A percentile compares a stretch with the other conserved stretches of the same genome.
phyloP scores from a whole-genome alignment of 2,329 filamentous ascomycete species.

The Ceratocystis alfenasii region DNA sequence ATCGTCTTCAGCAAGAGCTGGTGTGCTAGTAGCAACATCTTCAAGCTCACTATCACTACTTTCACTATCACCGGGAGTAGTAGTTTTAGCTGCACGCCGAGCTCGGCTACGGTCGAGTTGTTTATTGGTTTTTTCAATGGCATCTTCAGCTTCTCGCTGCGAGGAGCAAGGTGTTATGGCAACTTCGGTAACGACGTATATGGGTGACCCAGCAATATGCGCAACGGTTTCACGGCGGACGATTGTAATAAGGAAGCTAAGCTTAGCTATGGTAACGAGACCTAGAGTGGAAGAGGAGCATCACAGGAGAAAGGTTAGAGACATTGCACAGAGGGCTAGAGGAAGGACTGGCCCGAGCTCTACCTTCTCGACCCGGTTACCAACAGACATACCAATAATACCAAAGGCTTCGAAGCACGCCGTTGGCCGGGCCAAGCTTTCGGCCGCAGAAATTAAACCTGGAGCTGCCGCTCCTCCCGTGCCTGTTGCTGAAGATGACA shows the following conservation, averaged over 20 bases:
- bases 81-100: not conserved
- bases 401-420: constrained; percentile 49
- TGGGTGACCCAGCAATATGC: constrained; percentile 64
- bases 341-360: too few species aligned
- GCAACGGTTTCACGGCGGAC: constrained; percentile 79
- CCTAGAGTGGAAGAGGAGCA: constrained; percentile 40
- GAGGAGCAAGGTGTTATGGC: constrained; percentile 80
- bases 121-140: constrained; percentile 50
- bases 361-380: not conserved
- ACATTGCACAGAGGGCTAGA: too few species aligned
- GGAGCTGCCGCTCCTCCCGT: not conserved
- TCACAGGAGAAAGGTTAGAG: not conserved
- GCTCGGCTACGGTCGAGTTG: constrained; percentile 25
- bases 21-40: constrained; percentile 36
- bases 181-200: constrained; percentile 82
- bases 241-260: constrained; percentile 77
- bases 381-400: constrained; percentile 39
- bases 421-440: constrained; percentile 33
- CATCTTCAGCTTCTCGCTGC: constrained; percentile 57
- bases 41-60: constrained; percentile 28
- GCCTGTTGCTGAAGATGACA: constrained; percentile 13
- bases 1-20: constrained; percentile 26
- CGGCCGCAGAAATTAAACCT: constrained; percentile 26
- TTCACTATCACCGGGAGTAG: constrained; percentile 20
- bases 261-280: constrained; percentile 67